Evolutionary conservation across 140 eudicot genomes (phyloP), one percentile per base, ranked within the genome.

Genomic region (Oenanthe javanica): DNA sequence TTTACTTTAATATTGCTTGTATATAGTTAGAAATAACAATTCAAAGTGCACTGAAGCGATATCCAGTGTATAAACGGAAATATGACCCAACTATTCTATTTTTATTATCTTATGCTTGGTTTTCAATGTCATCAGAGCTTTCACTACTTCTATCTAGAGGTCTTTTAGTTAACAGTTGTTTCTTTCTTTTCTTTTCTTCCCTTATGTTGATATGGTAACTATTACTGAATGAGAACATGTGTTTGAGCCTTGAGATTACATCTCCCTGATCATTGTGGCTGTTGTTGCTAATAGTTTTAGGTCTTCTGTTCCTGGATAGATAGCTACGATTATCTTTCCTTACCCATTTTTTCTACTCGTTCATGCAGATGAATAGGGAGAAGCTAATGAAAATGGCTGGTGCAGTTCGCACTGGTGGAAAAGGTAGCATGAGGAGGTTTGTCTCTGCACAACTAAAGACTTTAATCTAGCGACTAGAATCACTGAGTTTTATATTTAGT

Each of bases 331-430:
- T 51, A 12, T 76, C 0, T 48, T 42, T 23, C 1, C 23, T 15
- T 57, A 54, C 52, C 19, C 79, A 76, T 16, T 8, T 81, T 25
- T 55, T 78, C 21, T 45, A 23, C 14, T 57, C 21, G 6, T 16
- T 76, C 61, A 66, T 66, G 76, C 90, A 90, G 97, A 92, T 92
- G 97, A 89, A 92, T 89, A 91, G 88, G 74, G 96, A 92, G 67
- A 92, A 89, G 90, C 91, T 92, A 59, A 82, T 52, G 91, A 92
- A 92, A 88, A 92, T 92, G 96, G 96, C 96, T 4, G 93, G 96
- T 87, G 91, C 92, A 42, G 97, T 90, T 67, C 95, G 93, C 87
- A 92, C 96, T 9, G 96, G 97, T 85, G 97, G 97, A 7, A 90
- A 90, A 88, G 97, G 97, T 27, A 92, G 91, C 79, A 66, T 90